Evolutionary conservation across 768 basidiomycete species (phyloP), one percentile per base, ranked within the genome.

Genomic region (Lactarius evosmus): DNA sequence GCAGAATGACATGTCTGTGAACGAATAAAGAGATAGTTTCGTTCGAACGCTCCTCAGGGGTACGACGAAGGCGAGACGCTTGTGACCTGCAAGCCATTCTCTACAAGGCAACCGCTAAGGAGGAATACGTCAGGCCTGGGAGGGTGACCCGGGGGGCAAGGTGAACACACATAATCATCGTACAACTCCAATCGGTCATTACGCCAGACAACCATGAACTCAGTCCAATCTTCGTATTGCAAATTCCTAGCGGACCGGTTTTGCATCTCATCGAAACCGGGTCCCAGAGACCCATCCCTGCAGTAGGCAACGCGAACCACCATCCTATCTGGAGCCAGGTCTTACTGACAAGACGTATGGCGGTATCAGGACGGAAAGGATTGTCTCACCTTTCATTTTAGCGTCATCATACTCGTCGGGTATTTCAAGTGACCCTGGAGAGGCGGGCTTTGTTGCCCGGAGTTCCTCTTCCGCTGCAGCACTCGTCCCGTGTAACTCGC

Each of bases 141-240:
- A 50, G 32, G 50, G 7, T 53, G 36, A 17, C 58, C 60, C 30
- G n/a, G 56, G 27, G 46, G 5, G 16, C 7, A 14, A 40, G 16
- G 49, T 32, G 38, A 22, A 77, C 87, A 63, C 68, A 94, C 94
- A 79, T 91, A 85, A 69, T 95, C 88, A 58, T 86, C 82, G 72
- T 96, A 97, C 22, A 98, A 75, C 72, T 98, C 94, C 44, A 98
- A 75, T 55, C 81, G 78, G 66, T 86, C 82, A 63, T 81, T 84
- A 44, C 91, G 82, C 89, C 93, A 97, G 11, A 86, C 86, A 0
- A 96, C 93, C 63, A 95, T 77, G 70, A 88, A 93, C 72, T 98
- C 95, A 33, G 82, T 83, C 83, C 89, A 88, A 30, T 84, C 82
- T 70, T 89, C 85, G 62, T 80, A 84, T 27, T 79, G 77, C 16